phyloP scores from a whole-genome alignment of 1,284 basidiomycete species.

The Coniferiporia weirii region DNA sequence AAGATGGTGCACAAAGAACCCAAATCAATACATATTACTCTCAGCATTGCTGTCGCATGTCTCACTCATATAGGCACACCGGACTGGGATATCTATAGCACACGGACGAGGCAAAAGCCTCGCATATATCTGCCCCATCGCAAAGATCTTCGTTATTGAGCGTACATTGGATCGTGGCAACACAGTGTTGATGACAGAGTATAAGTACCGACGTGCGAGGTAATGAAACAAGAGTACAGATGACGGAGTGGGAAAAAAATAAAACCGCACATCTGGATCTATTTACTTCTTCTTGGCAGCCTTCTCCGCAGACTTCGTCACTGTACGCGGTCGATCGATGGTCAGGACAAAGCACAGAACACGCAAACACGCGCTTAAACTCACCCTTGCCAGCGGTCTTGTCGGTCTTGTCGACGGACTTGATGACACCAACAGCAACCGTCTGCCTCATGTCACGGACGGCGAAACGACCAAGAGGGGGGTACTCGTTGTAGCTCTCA shows the following conservation, averaged over 20 bases:
- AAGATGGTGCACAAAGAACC: not conserved
- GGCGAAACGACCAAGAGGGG: conserved; percentile 98
- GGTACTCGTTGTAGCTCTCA: conserved; percentile 97
- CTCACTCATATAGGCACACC: not conserved
- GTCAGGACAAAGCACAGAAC: conserved; percentile 14
- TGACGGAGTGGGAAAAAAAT: conserved; percentile 39
- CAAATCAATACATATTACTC: no score
- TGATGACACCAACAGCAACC: conserved; percentile 96
- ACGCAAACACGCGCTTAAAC: conserved; percentile 24
- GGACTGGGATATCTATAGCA: no score
- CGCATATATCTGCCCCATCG: conserved; percentile 20
- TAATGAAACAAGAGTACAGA: conserved; percentile 32
- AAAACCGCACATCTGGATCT: conserved; percentile 35
- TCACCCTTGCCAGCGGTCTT: conserved; percentile 80
- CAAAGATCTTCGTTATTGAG: conserved; percentile 42
- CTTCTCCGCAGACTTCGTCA: conserved; percentile 95
- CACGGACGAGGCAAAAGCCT: not conserved
- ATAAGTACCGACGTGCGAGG: conserved; percentile 29
- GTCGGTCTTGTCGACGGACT: conserved; percentile 90
- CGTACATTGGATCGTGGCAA: conserved; percentile 33
- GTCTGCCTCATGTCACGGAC: conserved; percentile 99
- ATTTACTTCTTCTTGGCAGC: conserved; percentile 93
- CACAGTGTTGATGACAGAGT: conserved; percentile 30
- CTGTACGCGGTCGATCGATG: conserved; percentile 34
- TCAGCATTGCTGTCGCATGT: not conserved